Base-by-base conservation (phyloP, 2,329 filamentous ascomycete genomes). In the Diaporthe eres region DNA sequence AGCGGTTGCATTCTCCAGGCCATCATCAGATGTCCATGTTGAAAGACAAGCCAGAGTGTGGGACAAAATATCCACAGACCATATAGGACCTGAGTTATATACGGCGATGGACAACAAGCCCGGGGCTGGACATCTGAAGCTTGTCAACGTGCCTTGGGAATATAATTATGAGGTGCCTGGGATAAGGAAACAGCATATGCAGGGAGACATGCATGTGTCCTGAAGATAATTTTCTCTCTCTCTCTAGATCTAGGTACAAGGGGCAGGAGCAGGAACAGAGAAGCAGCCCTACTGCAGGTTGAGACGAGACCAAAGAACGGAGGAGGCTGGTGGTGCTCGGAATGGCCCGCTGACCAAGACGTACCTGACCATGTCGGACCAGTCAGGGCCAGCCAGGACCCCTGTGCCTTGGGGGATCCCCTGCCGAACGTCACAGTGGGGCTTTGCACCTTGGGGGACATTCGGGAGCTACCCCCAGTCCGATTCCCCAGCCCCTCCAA, bases 401-500 rank as follows among this genome's bases (percentile, higher is more conserved):
- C 55, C 7, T 63, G 60, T 31, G 12, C 60, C 39, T 22, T 31
- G 47, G 5, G 22, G 9, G 13, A 65, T 9, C 37, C 55, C 57
- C 31, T 73, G 47, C 34, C 61, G 19, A 17, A 65, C 58, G 58
- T 73, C 71, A 57, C 58, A 65, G 47, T 63, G 58, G 71, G 31
- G 39, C 71, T 28, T n/a, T 15, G 42, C 47, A 28, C 42, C 42
- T 49, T 31, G 44, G 17, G 44, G 17, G 6, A 22, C 44, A 9
- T 19, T 19, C 53, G 28, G 51, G 12, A 63, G 44, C 15, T 51
- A 7, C 15, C 74, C 60, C 61, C 42, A 13, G 42, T n/a, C 39
- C 61, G 10, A 13, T 17, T n/a, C 19, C 61, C 74, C 74, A 73
- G 70, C 70, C 74, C 74, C 74, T 73, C 74, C n/a, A 37, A 55